A percentile compares a stretch with the other conserved stretches of the same genome.
Conservation (phyloP, 1,139 yeast genomes). For the Magnusiomyces suaveolens region DNA sequence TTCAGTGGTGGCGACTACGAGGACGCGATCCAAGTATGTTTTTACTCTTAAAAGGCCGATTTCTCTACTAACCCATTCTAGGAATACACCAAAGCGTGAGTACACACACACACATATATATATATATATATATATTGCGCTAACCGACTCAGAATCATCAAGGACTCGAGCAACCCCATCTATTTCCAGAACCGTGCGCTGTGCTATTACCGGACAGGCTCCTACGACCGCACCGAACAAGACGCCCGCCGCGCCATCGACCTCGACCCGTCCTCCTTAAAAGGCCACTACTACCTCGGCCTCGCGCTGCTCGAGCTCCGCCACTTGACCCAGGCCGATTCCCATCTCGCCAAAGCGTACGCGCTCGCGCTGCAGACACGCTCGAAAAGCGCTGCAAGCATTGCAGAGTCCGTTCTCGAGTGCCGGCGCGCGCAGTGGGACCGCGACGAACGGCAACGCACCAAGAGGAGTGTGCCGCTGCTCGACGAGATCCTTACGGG, state of each 20-base stretch:
- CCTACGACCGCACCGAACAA: conserved; percentile 23
- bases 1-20: too few relatives aligned
- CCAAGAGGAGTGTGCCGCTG: conserved; percentile 24
- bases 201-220: conserved; percentile 21
- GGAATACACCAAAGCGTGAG: conserved; percentile 27
- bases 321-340: conserved; percentile 28
- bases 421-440: conserved; percentile 28
- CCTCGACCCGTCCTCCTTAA: conserved; percentile 25
- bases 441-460: conserved; percentile 21
- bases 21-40: too few relatives aligned
- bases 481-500: conserved; percentile 26
- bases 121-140: too few relatives aligned
- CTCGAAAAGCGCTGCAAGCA: conserved; percentile 21
- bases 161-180: conserved; percentile 24
- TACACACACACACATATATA: too few relatives aligned
- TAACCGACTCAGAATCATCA: conserved; percentile 24
- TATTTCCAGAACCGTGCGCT: conserved; percentile 29
- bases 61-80: too few relatives aligned
- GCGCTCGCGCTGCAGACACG: conserved; percentile 21
- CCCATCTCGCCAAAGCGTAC: conserved; percentile 30
- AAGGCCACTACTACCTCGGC: conserved; percentile 28
- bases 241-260: conserved; percentile 33
- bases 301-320: conserved; percentile 26
- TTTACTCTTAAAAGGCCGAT: too few relatives aligned
- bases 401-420: conserved; percentile 27